Evolutionary conservation across 2,329 filamentous ascomycete species (phyloP), one percentile per base, ranked within the genome.

Genomic region (Berkeleyomyces basicola): DNA sequence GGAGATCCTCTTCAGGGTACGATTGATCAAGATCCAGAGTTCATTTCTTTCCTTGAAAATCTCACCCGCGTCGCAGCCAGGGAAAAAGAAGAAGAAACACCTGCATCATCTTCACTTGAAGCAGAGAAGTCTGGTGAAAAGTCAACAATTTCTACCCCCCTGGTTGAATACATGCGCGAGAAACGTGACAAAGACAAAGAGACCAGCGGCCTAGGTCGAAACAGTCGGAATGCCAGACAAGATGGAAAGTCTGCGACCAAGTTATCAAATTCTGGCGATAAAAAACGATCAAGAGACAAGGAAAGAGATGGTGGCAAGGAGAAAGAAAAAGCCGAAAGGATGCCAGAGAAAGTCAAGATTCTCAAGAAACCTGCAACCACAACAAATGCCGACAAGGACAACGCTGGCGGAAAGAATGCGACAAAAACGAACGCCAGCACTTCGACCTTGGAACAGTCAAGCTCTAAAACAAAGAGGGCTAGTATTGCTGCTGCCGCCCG

Each of bases 1-100:
- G 82, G 83, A 61, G 93, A 99, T 76, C 83, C 84, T 61, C 85
- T 91, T 11, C 89, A 96, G 71, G 93, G 92, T 61, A 96, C 90
- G 2, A 97, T 99, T 67, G 93, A 99, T 69, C 90, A 96, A 71
- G 93, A 99, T 70, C 84, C 89, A 0, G 93, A 97, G 68, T 99
- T 96, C 69, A 95, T 96, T 77, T 84, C 85, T 36, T 99, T 97
- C 71, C 79, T 99, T 6, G 88, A 95, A 71, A 87, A 82, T 61
- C 79, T 97, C 3, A 65, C 66, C 7, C 64, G 64, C 23, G 55
- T 49, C 57, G 95, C 75, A 1, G 69, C 75, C 4, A 81, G 78
- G 60, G 78, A 82, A n/a, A 68, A 71, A 9, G 76, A 79, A 14
- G 71, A 72, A 4, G 69, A 65, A 3, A 74, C 75, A 7, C 75